phyloP scores from a whole-genome alignment of 345 rosid genomes.

The Lumnitzera racemosa region DNA sequence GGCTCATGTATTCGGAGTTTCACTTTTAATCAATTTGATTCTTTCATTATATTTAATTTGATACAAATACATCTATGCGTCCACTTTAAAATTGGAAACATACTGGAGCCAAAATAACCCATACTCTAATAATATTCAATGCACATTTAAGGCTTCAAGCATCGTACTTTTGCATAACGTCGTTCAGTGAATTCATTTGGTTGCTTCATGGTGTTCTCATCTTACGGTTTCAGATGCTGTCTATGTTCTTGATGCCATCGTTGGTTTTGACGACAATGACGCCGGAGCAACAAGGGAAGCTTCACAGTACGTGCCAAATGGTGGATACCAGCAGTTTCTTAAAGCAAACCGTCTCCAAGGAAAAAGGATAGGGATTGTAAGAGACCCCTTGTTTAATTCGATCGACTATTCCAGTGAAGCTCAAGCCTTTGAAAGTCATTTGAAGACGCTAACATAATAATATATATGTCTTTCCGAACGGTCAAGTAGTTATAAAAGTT shows the following conservation, averaged over 20 bases:
- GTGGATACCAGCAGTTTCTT: slow-evolving; percentile 48
- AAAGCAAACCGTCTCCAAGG: slow-evolving; percentile 35
- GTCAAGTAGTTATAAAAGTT: background rate
- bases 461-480: too few species aligned
- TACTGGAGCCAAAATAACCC: too few species aligned
- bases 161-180: too few species aligned
- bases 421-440: slow-evolving; percentile 30
- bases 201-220: too few species aligned
- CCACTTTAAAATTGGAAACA: too few species aligned
- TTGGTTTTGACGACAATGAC: slow-evolving; percentile 43
- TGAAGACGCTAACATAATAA: slow-evolving; percentile 38
- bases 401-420: background rate
- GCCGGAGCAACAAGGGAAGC: slow-evolving; percentile 27
- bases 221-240: slow-evolving; percentile 48
- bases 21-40: too few species aligned
- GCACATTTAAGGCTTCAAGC: too few species aligned
- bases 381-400: slow-evolving; percentile 29
- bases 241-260: slow-evolving; percentile 52
- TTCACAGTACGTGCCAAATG: slow-evolving; percentile 32
- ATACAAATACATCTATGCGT: too few species aligned
- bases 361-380: slow-evolving; percentile 55
- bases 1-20: too few species aligned
- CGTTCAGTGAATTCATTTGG: too few species aligned
- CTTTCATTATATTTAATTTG: too few species aligned
- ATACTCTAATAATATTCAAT: too few species aligned